These are phyloP conservation scores for Aspergillus pseudoglaucus DNA, from an alignment of 2,329 filamentous ascomycete genomes.

Conservation along the genomic window DNA sequence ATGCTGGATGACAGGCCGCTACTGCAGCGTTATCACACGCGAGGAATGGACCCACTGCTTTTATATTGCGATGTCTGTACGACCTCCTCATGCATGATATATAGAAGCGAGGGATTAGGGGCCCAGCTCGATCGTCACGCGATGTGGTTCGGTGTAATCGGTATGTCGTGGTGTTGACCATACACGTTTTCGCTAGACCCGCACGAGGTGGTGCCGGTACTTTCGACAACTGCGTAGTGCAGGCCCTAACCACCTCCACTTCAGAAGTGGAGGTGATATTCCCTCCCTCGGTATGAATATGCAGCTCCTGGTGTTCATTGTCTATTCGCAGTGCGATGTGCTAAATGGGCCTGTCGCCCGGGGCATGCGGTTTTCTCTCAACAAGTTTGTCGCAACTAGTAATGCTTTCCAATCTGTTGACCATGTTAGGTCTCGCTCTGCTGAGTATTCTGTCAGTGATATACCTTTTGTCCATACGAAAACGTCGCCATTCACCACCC, in stretches of 20 bases:
- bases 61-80: neutral
- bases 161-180: too few species aligned
- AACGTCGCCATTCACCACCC: slow-evolving; percentile 15
- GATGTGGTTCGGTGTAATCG: too few species aligned
- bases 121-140: too few species aligned
- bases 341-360: neutral
- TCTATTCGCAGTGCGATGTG: neutral
- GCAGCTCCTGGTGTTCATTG: too few species aligned
- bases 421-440: neutral
- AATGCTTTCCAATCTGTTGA: neutral
- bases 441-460: neutral
- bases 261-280: too few species aligned
- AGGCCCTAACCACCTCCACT: neutral
- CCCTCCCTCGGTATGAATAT: too few species aligned
- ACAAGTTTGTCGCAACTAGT: too few species aligned
- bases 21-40: neutral
- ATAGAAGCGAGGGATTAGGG: neutral
- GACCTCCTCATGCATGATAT: neutral
- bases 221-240: neutral
- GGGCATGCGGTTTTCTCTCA: too few species aligned
- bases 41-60: neutral
- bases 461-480: neutral
- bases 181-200: too few species aligned
- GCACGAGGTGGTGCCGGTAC: neutral
- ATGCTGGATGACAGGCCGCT: neutral